phyloP scores from a whole-genome alignment of 345 rosid genomes.

The Aquilaria malaccensis region DNA sequence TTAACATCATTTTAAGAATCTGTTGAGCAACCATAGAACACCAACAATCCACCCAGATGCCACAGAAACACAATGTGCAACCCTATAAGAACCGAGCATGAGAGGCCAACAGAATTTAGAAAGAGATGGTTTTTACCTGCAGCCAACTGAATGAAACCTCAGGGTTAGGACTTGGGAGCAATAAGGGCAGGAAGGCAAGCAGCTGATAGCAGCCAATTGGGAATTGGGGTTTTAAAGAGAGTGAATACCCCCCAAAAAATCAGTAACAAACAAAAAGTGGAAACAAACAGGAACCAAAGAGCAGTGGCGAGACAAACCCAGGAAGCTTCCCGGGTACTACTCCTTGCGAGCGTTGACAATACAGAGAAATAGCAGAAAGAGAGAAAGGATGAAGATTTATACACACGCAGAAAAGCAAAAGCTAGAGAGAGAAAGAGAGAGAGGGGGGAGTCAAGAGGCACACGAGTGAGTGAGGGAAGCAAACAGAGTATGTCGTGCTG shows the following conservation, averaged over 20 bases:
- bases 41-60: no score
- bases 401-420: not conserved
- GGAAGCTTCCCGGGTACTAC: constrained; percentile 58
- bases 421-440: constrained; percentile 6
- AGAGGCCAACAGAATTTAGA: no score
- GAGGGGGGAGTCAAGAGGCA: not conserved
- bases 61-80: no score
- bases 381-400: constrained; percentile 4
- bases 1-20: no score
- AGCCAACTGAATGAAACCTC: no score
- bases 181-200: not conserved
- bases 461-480: constrained; percentile 6
- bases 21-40: no score
- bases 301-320: constrained; percentile 25
- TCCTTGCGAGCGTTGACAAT: constrained; percentile 63
- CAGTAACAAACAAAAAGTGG: constrained; percentile 13
- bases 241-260: constrained; percentile 13
- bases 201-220: constrained; percentile 10
- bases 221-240: constrained; percentile 27
- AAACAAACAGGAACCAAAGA: constrained; percentile 14
- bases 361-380: not conserved
- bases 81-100: no score
- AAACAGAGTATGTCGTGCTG: constrained; percentile 7
- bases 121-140: no score
- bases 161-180: not conserved